Evolutionary conservation across 2,329 filamentous ascomycete genomes (phyloP), one percentile per base, ranked within the genome.

Genomic region (Ophiocordyceps camponoti-rufipedis): DNA sequence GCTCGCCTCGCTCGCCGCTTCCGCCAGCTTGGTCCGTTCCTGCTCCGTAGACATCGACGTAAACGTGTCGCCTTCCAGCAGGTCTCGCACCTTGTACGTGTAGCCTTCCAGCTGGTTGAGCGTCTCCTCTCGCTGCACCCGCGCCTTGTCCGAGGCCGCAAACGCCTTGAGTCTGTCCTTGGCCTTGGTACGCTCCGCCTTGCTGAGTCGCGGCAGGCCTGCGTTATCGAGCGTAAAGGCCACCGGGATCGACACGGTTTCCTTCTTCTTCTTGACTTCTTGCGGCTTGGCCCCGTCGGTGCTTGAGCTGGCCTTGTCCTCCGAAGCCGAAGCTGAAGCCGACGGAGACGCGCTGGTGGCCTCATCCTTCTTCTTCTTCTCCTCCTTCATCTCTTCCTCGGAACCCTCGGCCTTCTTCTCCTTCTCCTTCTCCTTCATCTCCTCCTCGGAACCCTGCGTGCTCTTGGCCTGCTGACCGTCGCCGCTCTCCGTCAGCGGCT

Each of bases 41-140:
- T 74, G 71, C 4, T 76, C 67, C 10, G 82, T 89, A 31, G 87
- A 83, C 4, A 73, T 76, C 12, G 71, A 71, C 45, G 82, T 68
- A 58, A 95, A 96, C 1, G 71, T 70, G 43, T 85, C 78, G 48
- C 82, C 80, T 40, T 85, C 81, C 2, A 95, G 70, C 41, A 94
- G 71, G 60, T 95, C 87, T 28, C 87, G 80, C 28, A 84, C 75
- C 56, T 79, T 82, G 70, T 98, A 98, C 13, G 89, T 94, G 62
- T 83, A 96, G 12, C 75, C 81, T 63, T 98, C 91, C n/a, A 98
- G 76, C 51, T 84, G 82, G 64, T 96, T 98, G 47, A 95, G 69
- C 1, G 85, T 78, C 60, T 95, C 89, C 59, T 95, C 88, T 31
- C 88, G 78, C 47, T 78, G 69, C 33, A 78, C 65, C 44, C 88